A percentile compares a stretch with the other conserved stretches of the same genome.
These are phyloP conservation scores for Colletotrichum eremochloae DNA, from an alignment of 2,329 filamentous ascomycete species.

Conservation along the genomic window DNA sequence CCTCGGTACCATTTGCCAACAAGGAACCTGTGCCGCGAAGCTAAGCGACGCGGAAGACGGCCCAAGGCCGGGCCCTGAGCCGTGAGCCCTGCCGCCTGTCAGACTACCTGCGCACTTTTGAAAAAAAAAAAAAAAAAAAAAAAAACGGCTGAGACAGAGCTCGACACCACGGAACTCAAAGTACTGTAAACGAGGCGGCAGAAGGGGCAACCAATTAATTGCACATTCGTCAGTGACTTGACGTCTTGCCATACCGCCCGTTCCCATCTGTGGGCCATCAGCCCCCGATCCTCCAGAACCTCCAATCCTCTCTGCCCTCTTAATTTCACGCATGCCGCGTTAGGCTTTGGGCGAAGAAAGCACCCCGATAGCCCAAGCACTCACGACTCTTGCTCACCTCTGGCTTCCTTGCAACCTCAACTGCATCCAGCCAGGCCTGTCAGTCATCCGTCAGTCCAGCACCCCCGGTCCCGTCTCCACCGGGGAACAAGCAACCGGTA, in stretches of 20 bases:
- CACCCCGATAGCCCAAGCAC: slow-evolving; percentile 2
- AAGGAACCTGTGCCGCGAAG: slow-evolving; percentile 20
- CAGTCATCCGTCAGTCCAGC: slow-evolving; percentile 34
- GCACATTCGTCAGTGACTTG: neutral
- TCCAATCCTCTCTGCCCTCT: neutral
- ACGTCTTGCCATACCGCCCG: neutral
- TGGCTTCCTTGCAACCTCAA: slow-evolving; percentile 1
- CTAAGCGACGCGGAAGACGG: slow-evolving; percentile 30
- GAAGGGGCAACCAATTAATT: neutral
- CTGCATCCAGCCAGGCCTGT: slow-evolving; percentile 22
- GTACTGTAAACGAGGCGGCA: neutral
- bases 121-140: too few relatives aligned
- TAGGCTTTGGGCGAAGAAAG: neutral
- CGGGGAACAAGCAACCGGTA: slow-evolving; percentile 37
- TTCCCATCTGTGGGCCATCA: neutral
- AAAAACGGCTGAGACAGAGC: neutral
- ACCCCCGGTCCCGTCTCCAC: slow-evolving; percentile 34
- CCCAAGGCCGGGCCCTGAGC: neutral
- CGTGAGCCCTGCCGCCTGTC: slow-evolving; percentile 2
- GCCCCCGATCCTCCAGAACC: neutral
- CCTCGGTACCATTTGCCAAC: slow-evolving; percentile 30
- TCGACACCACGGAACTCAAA: neutral
- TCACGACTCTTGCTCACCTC: slow-evolving; percentile 23
- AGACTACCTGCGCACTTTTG: neutral
- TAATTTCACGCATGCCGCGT: neutral